Base-by-base conservation (phyloP, 768 basidiomycete species). In the Cystobasidium ongulense region DNA sequence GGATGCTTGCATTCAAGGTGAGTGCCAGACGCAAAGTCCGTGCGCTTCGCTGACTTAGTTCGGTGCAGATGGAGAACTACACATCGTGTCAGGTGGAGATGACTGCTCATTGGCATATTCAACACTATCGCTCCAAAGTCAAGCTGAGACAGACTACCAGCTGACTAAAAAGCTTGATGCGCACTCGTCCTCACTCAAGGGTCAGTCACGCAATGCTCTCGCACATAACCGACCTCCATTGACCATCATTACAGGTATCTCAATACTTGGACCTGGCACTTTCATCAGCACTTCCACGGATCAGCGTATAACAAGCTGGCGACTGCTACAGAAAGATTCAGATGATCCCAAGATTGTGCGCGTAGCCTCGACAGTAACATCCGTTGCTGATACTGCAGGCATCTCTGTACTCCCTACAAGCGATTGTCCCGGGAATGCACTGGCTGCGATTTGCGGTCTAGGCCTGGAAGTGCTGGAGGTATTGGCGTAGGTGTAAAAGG, bases 281-380 rank as follows among this genome's bases (percentile, higher is more conserved):
- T 13, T 67, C 43, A 43, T 52, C 10, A 67, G 7, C 38, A 33
- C 65, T 4, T 67, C 65, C 7, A 67, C 65, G 17, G 65, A 67
- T 53, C 65, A 67, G 43, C 38, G 65, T 13, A 7, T 43, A 10
- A 67, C 50, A 17, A 29, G 43, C 29, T 67, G 65, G 63, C 29
- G 15, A n/a, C 4, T 46, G 13, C 18, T 27, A 3, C 41, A 50
- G 18, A 3, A 4, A 11, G 46, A 50, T 8, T 17, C 10, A 21
- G 5, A 7, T 11, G 46, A 3, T 3, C 15, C 3, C 18, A 4
- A n/a, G 15, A 50, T 50, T n/a, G 10, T 17, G 46, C 15, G 46
- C 15, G 46, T 21, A 50, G 5, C 8, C 3, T 50, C 46, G 7
- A 3, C 18, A 4, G 46, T 50, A n/a, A 50, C 8, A 17, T 50